Percentiles rank a stretch among this genome's conserved stretches.
Evolutionary conservation across 2,329 filamentous ascomycete genomes (phyloP).

Genomic region (Beauveria caledonica): DNA sequence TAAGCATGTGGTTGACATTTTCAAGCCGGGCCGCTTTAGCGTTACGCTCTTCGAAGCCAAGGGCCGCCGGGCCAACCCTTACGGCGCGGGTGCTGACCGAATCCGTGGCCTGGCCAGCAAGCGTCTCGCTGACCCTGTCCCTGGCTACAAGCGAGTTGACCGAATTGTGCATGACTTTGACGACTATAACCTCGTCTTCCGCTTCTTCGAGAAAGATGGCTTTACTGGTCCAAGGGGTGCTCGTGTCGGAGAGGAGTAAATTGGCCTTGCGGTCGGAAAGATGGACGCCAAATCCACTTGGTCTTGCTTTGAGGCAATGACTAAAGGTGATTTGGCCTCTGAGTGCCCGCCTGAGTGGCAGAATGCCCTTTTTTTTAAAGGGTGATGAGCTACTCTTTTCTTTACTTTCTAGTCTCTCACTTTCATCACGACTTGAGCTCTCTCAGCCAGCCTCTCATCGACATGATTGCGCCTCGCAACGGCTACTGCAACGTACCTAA

Average conservation of each 20-base stretch:
- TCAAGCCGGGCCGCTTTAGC: conserved; percentile 95
- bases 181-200: conserved; percentile 92
- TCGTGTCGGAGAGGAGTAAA: conserved; percentile 43
- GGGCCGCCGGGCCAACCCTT: conserved; percentile 36
- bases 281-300: neutral
- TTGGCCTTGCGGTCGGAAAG: neutral
- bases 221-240: conserved; percentile 51
- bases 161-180: conserved; percentile 96
- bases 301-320: neutral
- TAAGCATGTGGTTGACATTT: conserved; percentile 89
- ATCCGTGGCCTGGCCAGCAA: conserved; percentile 30
- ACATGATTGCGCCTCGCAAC: neutral
- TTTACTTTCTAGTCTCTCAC: neutral
- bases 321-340: neutral
- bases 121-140: conserved; percentile 64
- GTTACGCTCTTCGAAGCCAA: conserved; percentile 95
- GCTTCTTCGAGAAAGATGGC: conserved; percentile 88
- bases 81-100: conserved; percentile 34
- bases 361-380: neutral
- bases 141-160: conserved; percentile 82
- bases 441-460: neutral
- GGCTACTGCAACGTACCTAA: neutral
- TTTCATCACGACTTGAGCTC: conserved; percentile 3
- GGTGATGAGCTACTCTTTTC: neutral
- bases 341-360: neutral